Percentiles rank a stretch among this genome's conserved stretches.
Conservation (phyloP, 306 rosid species). For the Arachis stenosperma region DNA sequence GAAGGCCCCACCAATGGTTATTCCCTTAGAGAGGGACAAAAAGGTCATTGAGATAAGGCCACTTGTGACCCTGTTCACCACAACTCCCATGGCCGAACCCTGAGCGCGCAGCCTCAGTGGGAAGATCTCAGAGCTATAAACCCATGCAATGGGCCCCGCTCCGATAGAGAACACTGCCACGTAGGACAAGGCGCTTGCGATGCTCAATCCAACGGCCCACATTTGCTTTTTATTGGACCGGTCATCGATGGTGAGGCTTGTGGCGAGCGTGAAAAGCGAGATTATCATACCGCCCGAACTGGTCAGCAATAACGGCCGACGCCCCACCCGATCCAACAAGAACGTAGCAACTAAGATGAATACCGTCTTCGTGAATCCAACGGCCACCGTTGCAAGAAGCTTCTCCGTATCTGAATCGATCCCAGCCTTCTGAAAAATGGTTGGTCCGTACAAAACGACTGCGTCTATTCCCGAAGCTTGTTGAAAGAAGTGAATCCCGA, state of each 20-base stretch:
- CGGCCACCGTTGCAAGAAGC: conserved; percentile 78
- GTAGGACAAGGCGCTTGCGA: conserved; percentile 45
- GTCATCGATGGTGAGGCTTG: conserved; percentile 53
- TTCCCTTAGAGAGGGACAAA: conserved; percentile 55
- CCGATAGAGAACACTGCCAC: conserved; percentile 83
- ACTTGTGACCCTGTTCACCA: conserved; percentile 60
- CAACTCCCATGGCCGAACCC: conserved; percentile 73
- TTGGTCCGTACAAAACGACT: conserved; percentile 78
- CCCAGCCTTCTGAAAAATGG: conserved; percentile 72
- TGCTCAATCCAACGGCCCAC: conserved; percentile 69
- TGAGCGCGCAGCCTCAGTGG: conserved; percentile 86
- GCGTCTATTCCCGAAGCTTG: conserved; percentile 83
- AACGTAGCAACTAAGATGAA: conserved; percentile 82
- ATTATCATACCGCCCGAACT: conserved; percentile 70
- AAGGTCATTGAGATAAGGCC: conserved; percentile 77
- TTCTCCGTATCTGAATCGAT: conserved; percentile 35
- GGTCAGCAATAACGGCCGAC: conserved; percentile 66
- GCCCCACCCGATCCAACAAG: conserved; percentile 66
- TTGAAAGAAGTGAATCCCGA: conserved; percentile 84
- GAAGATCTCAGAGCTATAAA: conserved; percentile 78
- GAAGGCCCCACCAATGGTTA: conserved; percentile 84
- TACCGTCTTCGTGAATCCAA: conserved; percentile 66
- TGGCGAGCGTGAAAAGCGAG: conserved; percentile 51
- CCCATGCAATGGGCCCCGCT: conserved; percentile 84
- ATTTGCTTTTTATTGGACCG: conserved; percentile 19